A percentile compares a stretch with the other conserved stretches of the same genome.
phyloP scores from a whole-genome alignment of 495 filamentous ascomycete genomes.

The Lophium mytilinum region DNA sequence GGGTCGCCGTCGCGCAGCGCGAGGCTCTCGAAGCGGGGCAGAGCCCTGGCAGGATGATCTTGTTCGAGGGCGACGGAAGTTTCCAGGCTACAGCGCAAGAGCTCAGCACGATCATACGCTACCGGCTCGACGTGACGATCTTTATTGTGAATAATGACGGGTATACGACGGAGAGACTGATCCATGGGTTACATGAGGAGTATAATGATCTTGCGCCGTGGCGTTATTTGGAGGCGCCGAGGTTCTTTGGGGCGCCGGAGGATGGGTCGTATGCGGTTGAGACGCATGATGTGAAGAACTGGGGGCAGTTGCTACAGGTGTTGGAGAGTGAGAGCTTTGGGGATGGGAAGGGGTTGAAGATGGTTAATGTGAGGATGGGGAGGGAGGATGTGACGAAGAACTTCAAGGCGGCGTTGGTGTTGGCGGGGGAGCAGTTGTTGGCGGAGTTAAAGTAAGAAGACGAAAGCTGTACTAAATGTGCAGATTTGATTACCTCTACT shows the following conservation, averaged over 20 bases:
- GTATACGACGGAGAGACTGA: constrained; percentile 44
- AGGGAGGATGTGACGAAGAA: constrained; percentile 36
- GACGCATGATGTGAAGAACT: constrained; percentile 25
- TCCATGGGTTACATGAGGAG: constrained; percentile 54
- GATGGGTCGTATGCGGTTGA: constrained; percentile 27
- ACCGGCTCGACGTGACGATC: constrained; percentile 66
- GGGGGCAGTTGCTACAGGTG: constrained; percentile 34
- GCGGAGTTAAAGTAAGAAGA: background rate
- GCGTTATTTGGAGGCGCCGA: constrained; percentile 47
- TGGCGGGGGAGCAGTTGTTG: constrained; percentile 5
- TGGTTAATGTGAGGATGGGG: constrained; percentile 43
- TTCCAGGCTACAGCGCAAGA: constrained; percentile 78
- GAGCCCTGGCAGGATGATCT: constrained; percentile 39
- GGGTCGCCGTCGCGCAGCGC: constrained; percentile 37
- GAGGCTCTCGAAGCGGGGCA: constrained; percentile 24
- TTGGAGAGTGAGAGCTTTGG: constrained; percentile 31
- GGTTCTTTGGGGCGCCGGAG: constrained; percentile 39
- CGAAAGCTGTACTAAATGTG: too few relatives aligned
- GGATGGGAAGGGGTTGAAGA: constrained; percentile 36
- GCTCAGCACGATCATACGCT: constrained; percentile 72
- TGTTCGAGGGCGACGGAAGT: constrained; percentile 82
- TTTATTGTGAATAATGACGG: constrained; percentile 16
- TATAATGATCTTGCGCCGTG: constrained; percentile 79
- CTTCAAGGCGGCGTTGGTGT: constrained; percentile 25
- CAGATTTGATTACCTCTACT: too few relatives aligned